phyloP scores from a whole-genome alignment of 2,329 filamentous ascomycete species.

The Eutypa lata region DNA sequence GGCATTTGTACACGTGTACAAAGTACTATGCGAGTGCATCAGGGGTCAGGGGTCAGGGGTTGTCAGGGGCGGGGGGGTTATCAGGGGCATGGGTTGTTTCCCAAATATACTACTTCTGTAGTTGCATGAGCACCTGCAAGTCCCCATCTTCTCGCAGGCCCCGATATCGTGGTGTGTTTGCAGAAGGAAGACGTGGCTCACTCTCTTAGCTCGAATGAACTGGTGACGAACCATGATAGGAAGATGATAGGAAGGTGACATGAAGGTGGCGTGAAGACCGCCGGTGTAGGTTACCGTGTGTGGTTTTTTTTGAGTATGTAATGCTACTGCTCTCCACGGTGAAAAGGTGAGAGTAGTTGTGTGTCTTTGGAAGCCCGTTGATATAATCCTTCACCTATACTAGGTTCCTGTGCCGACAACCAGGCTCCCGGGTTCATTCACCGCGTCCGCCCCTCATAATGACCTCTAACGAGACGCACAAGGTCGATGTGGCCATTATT shows the following conservation, averaged over 20 bases:
- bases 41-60: too few relatives aligned
- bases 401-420: not conserved
- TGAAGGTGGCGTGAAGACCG: not conserved
- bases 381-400: not conserved
- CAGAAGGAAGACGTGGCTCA: not conserved
- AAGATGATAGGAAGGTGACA: too few relatives aligned
- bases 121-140: not conserved
- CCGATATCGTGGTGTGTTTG: not conserved
- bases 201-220: not conserved
- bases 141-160: not conserved
- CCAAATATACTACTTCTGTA: not conserved
- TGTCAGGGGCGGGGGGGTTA: too few relatives aligned
- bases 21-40: too few relatives aligned
- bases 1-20: too few relatives aligned
- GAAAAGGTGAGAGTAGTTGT: not conserved
- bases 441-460: not conserved
- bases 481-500: constrained; percentile 20
- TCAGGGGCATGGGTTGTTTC: too few relatives aligned
- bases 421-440: not conserved
- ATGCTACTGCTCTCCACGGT: not conserved
- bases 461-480: constrained; percentile 3
- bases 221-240: too few relatives aligned
- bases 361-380: not conserved
- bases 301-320: not conserved
- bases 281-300: not conserved